Base-by-base conservation (phyloP, 352 stramenopile species). In the Pythium coloratum region DNA sequence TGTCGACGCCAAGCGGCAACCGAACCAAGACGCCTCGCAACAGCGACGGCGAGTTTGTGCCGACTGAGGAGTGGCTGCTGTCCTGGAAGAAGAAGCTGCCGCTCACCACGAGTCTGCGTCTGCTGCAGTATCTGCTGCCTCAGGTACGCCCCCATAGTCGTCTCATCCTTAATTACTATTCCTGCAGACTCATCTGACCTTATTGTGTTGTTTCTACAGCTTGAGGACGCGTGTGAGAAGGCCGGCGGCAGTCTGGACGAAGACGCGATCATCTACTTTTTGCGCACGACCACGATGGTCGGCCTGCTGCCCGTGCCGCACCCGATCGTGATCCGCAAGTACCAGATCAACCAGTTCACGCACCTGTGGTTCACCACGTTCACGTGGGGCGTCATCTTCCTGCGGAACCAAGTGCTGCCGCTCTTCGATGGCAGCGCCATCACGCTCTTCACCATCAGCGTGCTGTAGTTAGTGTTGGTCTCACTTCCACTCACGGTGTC, bases 291-390 rank as follows among this genome's bases (percentile, higher is more conserved):
- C 1, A 99, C 97, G 0, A 98, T 99, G 92, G 97, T 99, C n/a
- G 97, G 97, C n/a, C 73, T 99, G 14, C 73, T 99, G 49, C 92
- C 92, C 1, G 89, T 99, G 33, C 97, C 97, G 5, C 97, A 99
- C 78, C 88, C 97, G 2, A 99, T 99, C 75, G 96, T 99, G 24
- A 99, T 99, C 73, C 84, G 97, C 60, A 99, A 99, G 78, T 99
- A 99, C 76, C 95, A 99, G 79, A 97, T 98, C 64, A 99, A 99
- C 80, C 91, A 99, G 76, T 99, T 98, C 69, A 99, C 97, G 33
- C 92, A 96, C 30, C 76, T 99, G 46, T 99, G 97, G 97, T 99
- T 99, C 76, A 99, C 97, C 33, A 98, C 96, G 14, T 99, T 99
- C 71, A 97, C 98, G 73, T 99, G 97, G 97, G 97, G 97, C 44